Percentiles rank a stretch among this genome's conserved stretches.
phyloP scores from a whole-genome alignment of 2,329 filamentous ascomycete genomes.

The Ophiostoma ips region DNA sequence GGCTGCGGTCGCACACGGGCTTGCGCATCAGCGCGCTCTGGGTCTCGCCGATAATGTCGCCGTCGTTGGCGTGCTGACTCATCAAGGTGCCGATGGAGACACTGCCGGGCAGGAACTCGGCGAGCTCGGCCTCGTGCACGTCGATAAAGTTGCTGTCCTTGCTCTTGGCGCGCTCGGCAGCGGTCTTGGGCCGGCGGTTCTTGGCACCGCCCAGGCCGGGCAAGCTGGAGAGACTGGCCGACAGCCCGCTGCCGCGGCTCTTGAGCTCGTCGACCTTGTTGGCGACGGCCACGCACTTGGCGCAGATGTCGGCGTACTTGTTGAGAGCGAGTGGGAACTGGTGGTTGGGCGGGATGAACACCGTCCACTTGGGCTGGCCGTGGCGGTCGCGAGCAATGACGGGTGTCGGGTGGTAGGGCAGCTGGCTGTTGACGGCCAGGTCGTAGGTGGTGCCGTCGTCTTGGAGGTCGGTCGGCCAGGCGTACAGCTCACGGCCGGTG shows the following conservation, averaged over 20 bases:
- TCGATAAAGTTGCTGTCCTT: constrained; percentile 58
- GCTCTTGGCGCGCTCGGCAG: neutral
- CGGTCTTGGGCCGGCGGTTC: neutral
- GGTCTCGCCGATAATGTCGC: constrained; percentile 33
- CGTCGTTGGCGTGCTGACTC: constrained; percentile 16
- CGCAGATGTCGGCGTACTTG: constrained; percentile 58
- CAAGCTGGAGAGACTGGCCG: neutral
- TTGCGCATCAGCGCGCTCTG: constrained; percentile 28
- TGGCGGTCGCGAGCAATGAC: constrained; percentile 52
- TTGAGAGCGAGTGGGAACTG: constrained; percentile 52
- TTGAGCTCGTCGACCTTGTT: constrained; percentile 36
- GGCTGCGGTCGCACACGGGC: constrained; percentile 50
- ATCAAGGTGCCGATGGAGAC: constrained; percentile 24
- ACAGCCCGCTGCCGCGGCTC: neutral
- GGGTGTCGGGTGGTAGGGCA: constrained; percentile 62
- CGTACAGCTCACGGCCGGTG: constrained; percentile 14
- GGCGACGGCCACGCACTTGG: constrained; percentile 51
- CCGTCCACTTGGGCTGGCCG: constrained; percentile 61
- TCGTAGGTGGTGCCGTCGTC: constrained; percentile 41
- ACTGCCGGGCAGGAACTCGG: constrained; percentile 43
- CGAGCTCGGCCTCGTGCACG: constrained; percentile 53
- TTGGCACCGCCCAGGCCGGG: neutral
- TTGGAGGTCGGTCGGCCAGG: constrained; percentile 26
- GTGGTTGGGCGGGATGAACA: constrained; percentile 56
- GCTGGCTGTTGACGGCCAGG: constrained; percentile 48